Evolutionary conservation across 1,284 basidiomycete genomes (phyloP).

Genomic region (Rhodotorula sp.): DNA sequence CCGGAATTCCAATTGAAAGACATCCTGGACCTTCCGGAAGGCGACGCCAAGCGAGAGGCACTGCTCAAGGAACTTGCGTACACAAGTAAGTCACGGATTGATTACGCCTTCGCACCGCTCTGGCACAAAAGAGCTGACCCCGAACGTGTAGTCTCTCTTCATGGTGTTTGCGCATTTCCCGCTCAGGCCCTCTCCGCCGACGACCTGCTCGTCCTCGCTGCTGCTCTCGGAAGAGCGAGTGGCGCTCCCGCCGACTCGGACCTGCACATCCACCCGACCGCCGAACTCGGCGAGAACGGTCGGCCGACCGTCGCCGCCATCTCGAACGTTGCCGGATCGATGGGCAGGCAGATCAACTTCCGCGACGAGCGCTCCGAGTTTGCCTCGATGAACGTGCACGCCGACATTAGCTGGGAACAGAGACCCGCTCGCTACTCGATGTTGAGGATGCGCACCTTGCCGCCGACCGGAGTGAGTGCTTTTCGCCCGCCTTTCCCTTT

Average conservation of each 20-base stretch:
- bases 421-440: slow-evolving; percentile 62
- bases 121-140: not conserved
- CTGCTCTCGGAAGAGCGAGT: slow-evolving; percentile 58
- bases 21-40: slow-evolving; percentile 21
- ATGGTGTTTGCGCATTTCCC: slow-evolving; percentile 71
- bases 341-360: slow-evolving; percentile 41
- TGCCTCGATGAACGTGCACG: slow-evolving; percentile 23
- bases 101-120: fast-evolving
- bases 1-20: slow-evolving; percentile 25
- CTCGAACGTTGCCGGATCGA: slow-evolving; percentile 23
- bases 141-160: slow-evolving; percentile 57
- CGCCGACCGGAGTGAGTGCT: slow-evolving; percentile 50
- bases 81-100: slow-evolving; percentile 13
- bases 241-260: slow-evolving; percentile 59
- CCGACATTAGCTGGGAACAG: slow-evolving; percentile 51
- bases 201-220: slow-evolving; percentile 48
- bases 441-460: slow-evolving; percentile 55
- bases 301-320: slow-evolving; percentile 43
- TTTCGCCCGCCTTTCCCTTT: not conserved
- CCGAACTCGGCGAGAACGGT: slow-evolving; percentile 51
- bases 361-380: slow-evolving; percentile 34
- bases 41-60: slow-evolving; percentile 16
- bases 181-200: slow-evolving; percentile 56
- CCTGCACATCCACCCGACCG: slow-evolving; percentile 66
- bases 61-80: slow-evolving; percentile 31